Evolutionary conservation across 2,329 filamentous ascomycete genomes (phyloP).

Genomic region (Aspergillus sp.): DNA sequence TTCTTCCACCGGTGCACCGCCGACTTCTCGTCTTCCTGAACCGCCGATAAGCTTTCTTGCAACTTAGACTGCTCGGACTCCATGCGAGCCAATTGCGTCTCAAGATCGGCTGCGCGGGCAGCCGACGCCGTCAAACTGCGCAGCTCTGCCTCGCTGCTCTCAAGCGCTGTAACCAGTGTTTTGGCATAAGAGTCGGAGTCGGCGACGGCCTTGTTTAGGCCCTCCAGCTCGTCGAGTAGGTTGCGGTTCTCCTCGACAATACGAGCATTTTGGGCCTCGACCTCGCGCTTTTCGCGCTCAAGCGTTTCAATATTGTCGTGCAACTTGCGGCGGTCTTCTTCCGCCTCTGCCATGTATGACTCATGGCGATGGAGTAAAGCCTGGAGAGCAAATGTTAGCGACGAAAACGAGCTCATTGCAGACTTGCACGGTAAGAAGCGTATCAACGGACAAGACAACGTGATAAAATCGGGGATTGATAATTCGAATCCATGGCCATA

Average conservation of each 20-base stretch:
- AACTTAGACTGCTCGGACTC: constrained; percentile 79
- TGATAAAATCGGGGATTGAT: constrained; percentile 28
- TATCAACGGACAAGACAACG: constrained; percentile 33
- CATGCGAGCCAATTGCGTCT: constrained; percentile 74
- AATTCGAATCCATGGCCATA: constrained; percentile 23
- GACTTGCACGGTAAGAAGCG: constrained; percentile 16
- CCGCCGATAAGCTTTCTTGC: constrained; percentile 65
- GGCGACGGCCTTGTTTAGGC: constrained; percentile 73
- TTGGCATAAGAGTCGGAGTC: constrained; percentile 80
- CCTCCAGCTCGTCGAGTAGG: constrained; percentile 80
- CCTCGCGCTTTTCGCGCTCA: constrained; percentile 68
- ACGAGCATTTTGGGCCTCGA: constrained; percentile 74
- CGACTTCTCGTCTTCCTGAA: constrained; percentile 72
- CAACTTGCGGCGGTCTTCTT: constrained; percentile 77
- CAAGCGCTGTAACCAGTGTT: constrained; percentile 71
- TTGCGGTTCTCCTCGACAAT: constrained; percentile 80
- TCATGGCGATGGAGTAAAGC: constrained; percentile 89
- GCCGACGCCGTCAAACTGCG: constrained; percentile 73
- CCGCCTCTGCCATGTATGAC: constrained; percentile 88
- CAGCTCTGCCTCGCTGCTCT: constrained; percentile 75
- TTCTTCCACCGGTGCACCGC: constrained; percentile 81
- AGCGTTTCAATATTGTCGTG: constrained; percentile 71
- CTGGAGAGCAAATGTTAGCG: constrained; percentile 76
- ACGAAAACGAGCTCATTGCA: constrained; percentile 35
- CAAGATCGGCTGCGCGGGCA: constrained; percentile 72